A percentile compares a stretch with the other conserved stretches of the same genome.
Conservation (phyloP, 306 rosid genomes). For the Cicer arietinum region DNA sequence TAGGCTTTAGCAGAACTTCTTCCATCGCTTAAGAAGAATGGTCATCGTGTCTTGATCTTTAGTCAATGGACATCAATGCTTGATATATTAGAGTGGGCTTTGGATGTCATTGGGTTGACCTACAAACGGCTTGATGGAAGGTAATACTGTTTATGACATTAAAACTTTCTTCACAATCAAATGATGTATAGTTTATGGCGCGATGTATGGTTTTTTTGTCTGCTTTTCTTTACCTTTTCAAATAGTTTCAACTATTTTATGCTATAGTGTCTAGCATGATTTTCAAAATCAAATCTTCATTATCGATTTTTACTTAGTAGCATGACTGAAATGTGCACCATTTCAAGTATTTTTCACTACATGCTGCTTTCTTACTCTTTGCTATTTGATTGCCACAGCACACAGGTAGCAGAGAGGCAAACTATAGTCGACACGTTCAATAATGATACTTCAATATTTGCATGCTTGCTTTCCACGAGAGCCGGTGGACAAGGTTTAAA, state of each 20-base stretch:
- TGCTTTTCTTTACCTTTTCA: not conserved
- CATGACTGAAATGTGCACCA: constrained; percentile 13
- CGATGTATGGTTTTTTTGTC: not conserved
- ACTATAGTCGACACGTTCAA: constrained; percentile 93
- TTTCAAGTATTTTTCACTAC: constrained; percentile 21
- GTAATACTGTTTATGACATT: constrained; percentile 48
- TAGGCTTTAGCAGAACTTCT: constrained; percentile 83
- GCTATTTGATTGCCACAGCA: constrained; percentile 65
- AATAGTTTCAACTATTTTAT: not conserved
- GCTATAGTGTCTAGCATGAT: not conserved
- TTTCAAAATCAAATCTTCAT: not conserved
- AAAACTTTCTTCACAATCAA: not conserved
- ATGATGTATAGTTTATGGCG: not conserved
- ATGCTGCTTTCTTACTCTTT: constrained; percentile 23
- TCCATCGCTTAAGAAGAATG: constrained; percentile 74
- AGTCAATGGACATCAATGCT: constrained; percentile 99
- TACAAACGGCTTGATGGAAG: constrained; percentile 98
- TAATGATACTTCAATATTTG: constrained; percentile 81
- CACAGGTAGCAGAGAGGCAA: constrained; percentile 94
- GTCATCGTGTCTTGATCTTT: constrained; percentile 89
- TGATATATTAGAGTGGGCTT: constrained; percentile 92
- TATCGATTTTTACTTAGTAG: not conserved
- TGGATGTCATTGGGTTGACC: constrained; percentile 91
- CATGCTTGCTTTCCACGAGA: constrained; percentile 95
- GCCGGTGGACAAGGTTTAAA: constrained; percentile 99